A percentile compares a stretch with the other conserved stretches of the same genome.
phyloP scores from a whole-genome alignment of 2,329 filamentous ascomycete species.

The Cytospora leucostoma region DNA sequence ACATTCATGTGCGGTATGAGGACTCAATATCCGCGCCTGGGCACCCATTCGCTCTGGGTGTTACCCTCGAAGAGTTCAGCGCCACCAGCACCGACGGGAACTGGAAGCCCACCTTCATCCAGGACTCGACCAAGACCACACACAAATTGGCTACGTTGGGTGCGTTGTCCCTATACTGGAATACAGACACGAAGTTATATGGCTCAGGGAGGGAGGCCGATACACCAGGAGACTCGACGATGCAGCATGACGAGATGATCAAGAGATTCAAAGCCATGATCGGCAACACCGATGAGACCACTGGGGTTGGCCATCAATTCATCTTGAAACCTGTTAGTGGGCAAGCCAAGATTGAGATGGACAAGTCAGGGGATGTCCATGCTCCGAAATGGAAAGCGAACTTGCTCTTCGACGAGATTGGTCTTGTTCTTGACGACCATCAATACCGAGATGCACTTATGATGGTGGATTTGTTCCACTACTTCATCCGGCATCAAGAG shows the following conservation, averaged over 20 bases:
- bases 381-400: slow-evolving; percentile 87
- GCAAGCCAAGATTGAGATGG: slow-evolving; percentile 89
- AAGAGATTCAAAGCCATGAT: slow-evolving; percentile 78
- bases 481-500: slow-evolving; percentile 96
- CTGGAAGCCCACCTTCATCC: slow-evolving; percentile 95
- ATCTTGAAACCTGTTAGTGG: slow-evolving; percentile 96
- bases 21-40: slow-evolving; percentile 94
- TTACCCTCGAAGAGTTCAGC: slow-evolving; percentile 95
- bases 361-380: slow-evolving; percentile 82
- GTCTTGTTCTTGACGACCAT: slow-evolving; percentile 94
- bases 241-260: slow-evolving; percentile 76
- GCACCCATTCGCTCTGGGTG: slow-evolving; percentile 88
- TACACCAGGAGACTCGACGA: slow-evolving; percentile 57
- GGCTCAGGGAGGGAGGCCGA: slow-evolving; percentile 77
- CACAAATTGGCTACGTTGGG: slow-evolving; percentile 93
- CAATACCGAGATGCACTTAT: slow-evolving; percentile 97
- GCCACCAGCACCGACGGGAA: slow-evolving; percentile 93
- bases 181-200: slow-evolving; percentile 85
- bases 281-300: slow-evolving; percentile 49
- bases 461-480: slow-evolving; percentile 98
- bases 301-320: slow-evolving; percentile 71
- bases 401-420: slow-evolving; percentile 93
- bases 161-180: slow-evolving; percentile 94
- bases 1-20: slow-evolving; percentile 97
- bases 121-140: slow-evolving; percentile 77